A percentile compares a stretch with the other conserved stretches of the same genome.
Evolutionary conservation across 257 asterid genomes (phyloP).

Genomic region (Dorcoceras hygrometricum): DNA sequence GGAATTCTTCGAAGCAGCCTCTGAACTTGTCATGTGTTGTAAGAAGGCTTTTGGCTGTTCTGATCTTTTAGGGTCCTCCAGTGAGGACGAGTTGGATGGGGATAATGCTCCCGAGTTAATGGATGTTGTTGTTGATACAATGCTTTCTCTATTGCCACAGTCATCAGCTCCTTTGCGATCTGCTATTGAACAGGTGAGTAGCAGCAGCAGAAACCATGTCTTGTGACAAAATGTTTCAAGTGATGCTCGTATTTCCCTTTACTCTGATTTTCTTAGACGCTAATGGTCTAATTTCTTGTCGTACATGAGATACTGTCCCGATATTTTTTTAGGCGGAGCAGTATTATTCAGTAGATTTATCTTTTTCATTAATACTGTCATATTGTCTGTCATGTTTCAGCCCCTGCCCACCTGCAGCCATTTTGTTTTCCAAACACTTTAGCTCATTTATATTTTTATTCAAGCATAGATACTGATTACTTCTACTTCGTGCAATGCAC

Average conservation of each 20-base stretch:
- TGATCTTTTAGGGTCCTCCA: conserved; percentile 62
- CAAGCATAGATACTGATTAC: neutral
- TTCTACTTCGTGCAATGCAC: neutral
- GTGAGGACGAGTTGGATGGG: conserved; percentile 72
- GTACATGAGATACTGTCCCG: neutral
- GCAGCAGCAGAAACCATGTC: conserved; percentile 9
- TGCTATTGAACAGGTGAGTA: conserved; percentile 82
- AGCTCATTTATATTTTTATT: neutral
- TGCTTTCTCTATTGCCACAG: conserved; percentile 93
- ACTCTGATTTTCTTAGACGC: neutral
- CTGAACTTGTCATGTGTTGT: conserved; percentile 82
- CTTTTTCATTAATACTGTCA: neutral
- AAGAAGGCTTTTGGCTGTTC: conserved; percentile 67
- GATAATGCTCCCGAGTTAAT: conserved; percentile 62
- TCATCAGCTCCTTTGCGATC: conserved; percentile 88
- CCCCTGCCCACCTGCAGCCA: neutral
- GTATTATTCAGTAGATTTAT: neutral
- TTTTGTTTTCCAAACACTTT: neutral
- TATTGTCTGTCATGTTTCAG: neutral
- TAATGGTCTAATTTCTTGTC: neutral
- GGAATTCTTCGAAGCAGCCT: conserved; percentile 82
- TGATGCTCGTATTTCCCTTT: neutral
- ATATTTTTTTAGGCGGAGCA: conserved; percentile 10
- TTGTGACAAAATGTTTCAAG: conserved; percentile 11
- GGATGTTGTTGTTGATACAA: conserved; percentile 94